Base-by-base conservation (phyloP, 352 stramenopile genomes). In the Peronospora destructor region DNA sequence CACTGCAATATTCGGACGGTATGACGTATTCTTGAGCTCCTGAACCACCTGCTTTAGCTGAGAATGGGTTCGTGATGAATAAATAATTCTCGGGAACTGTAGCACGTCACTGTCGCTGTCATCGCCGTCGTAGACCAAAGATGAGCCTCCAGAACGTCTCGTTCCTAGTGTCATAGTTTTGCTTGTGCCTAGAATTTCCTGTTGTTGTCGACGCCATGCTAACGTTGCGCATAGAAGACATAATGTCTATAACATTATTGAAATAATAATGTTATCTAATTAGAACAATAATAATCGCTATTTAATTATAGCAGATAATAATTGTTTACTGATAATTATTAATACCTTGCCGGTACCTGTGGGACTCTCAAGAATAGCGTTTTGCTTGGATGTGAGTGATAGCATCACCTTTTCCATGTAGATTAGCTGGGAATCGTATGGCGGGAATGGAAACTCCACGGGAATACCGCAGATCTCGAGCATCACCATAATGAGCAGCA, bases 61-160 rank as follows among this genome's bases (percentile, higher is more conserved):
- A n/a, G 91, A 98, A 68, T 99, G 96, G 3, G 96, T 99, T 19
- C 96, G 73, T 26, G 95, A 98, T 44, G 96, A 97, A 64, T 99
- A 99, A 60, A 99, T 97, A 53, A 99, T 98, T 17, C 87, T 84
- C 6, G 91, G 86, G 12, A 89, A 43, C 29, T 69, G 46, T 6
- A 61, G 64, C 7, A 62, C 60, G 7, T 78, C 71, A 6, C 52
- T 59, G 42, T 76, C 68, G 25, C 42, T 47, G 28, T 64, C 48
- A 2, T 71, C 64, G 30, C 71, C 69, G 55, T 90, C 79, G 42
- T 90, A 88, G 23, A 57, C 73, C 29, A 79, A 45, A n/a, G 50
- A 45, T 13, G 38, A 33, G 21, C 12, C 17, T 9, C 39, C 38
- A 6, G 47, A 34, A 14, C 54, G 44, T 51, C 45, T 60, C 8